Evolutionary conservation across 345 rosid genomes (phyloP).

Genomic region (Melaleuca alternifolia): DNA sequence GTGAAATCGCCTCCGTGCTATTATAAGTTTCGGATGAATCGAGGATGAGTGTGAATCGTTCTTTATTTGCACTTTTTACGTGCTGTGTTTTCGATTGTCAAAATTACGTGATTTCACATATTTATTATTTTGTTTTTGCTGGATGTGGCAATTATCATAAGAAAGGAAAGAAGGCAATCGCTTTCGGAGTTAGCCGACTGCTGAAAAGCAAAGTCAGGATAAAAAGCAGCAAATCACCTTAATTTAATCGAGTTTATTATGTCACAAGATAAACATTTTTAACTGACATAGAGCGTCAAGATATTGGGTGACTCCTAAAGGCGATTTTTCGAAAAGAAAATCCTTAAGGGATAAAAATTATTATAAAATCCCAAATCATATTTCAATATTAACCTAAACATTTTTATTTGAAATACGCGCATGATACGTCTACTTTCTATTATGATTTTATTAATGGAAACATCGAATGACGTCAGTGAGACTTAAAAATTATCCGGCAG

Average conservation of each 20-base stretch:
- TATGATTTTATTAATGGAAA: too few species aligned
- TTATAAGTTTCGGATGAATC: background rate
- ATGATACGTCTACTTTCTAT: too few species aligned
- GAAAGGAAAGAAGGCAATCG: background rate
- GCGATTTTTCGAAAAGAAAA: too few species aligned
- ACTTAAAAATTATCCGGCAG: too few species aligned
- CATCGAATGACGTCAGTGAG: too few species aligned
- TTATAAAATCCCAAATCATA: too few species aligned
- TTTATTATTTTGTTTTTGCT: background rate
- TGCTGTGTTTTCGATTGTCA: rapidly evolving
- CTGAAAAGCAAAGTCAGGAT: background rate
- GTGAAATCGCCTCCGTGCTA: background rate
- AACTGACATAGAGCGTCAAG: background rate
- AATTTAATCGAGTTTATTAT: background rate
- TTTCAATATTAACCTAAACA: too few species aligned
- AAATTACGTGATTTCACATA: background rate
- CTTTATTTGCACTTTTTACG: background rate
- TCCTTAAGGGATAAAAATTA: too few species aligned
- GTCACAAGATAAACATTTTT: background rate
- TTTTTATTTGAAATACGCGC: too few species aligned
- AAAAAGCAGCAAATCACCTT: background rate
- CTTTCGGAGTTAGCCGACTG: background rate
- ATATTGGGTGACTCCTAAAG: background rate
- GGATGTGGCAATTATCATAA: background rate
- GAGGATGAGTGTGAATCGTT: background rate